Base-by-base conservation (phyloP, 2,329 filamentous ascomycete species). In the Fusarium avenaceum region DNA sequence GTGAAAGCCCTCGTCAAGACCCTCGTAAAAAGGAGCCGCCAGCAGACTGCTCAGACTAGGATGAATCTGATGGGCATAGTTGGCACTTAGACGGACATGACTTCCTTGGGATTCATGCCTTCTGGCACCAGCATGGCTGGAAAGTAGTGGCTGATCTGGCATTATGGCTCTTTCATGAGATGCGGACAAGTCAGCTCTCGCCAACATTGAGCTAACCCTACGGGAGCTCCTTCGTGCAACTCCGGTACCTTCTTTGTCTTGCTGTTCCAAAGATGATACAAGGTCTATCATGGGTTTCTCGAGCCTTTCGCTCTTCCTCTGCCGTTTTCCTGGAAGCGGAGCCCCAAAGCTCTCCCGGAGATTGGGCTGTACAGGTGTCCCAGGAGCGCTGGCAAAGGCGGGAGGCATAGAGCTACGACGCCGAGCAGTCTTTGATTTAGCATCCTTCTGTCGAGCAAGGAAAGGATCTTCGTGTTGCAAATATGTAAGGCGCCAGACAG, bases 201-300 rank as follows among this genome's bases (percentile, higher is more conserved):
- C 94, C 53, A 97, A 84, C 80, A 97, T 87, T 17, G 95, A 98
- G 81, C 96, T 99, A 26, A 98, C 91, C 50, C 96, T 88, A 43
- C 96, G 89, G 19, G 88, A 90, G 64, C 87, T 88, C 61, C 88
- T 83, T 51, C 88, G 81, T 0, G 84, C 85, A 14, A 83, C 82
- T 17, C 84, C 82, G n/a, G 78, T 76, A 13, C 81, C 83, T 56
- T 86, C 82, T 52, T 85, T 85, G 57, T 93, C 91, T 42, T 81
- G 79, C 49, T 91, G 86, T 56, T 92, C 91, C n/a, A 95, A 80
- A 1, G 90, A 88, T 4, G 90, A 86, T 4, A 90, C 90, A 43
- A 93, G 82, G 67, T 92, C 89, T 40, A 88, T 89, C 42, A 88
- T 76, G 0, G 84, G 80, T 57, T 83, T 85, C 30, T 86, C 84